These are phyloP conservation scores for Lippia alba DNA, from an alignment of 305 asterid species.

Conservation along the genomic window DNA sequence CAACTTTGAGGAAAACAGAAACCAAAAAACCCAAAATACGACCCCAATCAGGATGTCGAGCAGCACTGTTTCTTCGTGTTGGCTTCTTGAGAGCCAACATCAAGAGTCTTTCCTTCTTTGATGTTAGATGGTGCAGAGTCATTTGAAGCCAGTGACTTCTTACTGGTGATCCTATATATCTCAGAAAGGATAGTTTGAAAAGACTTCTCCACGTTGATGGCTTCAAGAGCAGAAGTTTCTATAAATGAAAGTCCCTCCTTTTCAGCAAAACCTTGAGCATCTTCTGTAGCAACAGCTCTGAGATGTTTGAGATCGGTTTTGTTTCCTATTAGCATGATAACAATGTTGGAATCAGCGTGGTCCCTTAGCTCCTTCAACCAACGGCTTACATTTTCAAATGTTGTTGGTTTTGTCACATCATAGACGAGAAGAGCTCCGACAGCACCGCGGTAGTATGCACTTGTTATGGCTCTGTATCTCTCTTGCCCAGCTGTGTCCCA, in stretches of 20 bases:
- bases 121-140: conserved; percentile 45
- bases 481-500: conserved; percentile 74
- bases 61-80: conserved; percentile 52
- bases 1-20: conserved; percentile 20
- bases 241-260: conserved; percentile 59
- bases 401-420: conserved; percentile 56
- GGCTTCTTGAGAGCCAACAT: conserved; percentile 56
- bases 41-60: conserved; percentile 42
- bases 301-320: conserved; percentile 65
- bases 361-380: conserved; percentile 66
- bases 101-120: conserved; percentile 58
- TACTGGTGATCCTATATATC: conserved; percentile 53
- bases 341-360: conserved; percentile 60
- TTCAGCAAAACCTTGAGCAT: conserved; percentile 56
- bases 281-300: conserved; percentile 57
- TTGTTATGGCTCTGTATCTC: conserved; percentile 65
- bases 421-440: conserved; percentile 62
- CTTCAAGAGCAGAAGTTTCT: conserved; percentile 60
- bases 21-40: conserved; percentile 1
- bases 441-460: conserved; percentile 67
- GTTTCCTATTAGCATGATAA: conserved; percentile 60
- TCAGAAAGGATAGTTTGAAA: conserved; percentile 57
- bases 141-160: conserved; percentile 53
- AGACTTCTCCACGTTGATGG: conserved; percentile 59
- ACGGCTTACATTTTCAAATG: conserved; percentile 57